Conservation (phyloP, 2,329 filamentous ascomycete genomes). For the Claviceps arundinis region DNA sequence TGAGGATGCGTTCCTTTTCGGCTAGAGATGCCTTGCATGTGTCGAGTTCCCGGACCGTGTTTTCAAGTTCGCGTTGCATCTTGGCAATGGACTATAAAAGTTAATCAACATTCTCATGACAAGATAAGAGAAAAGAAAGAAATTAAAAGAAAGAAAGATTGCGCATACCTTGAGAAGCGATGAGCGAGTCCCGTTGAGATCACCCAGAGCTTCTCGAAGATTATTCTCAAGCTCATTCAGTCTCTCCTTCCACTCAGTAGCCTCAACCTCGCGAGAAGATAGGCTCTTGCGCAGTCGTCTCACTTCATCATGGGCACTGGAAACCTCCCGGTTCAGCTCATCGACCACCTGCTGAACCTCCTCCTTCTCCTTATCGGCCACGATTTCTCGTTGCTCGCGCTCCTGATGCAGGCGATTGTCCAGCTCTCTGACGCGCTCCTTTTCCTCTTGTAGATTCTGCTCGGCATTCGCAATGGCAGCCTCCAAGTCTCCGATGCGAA, state of each 20-base stretch:
- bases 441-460: slow-evolving; percentile 69
- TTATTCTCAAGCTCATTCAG: slow-evolving; percentile 83
- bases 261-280: slow-evolving; percentile 74
- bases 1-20: slow-evolving; percentile 86
- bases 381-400: slow-evolving; percentile 71
- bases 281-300: slow-evolving; percentile 71
- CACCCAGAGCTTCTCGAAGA: slow-evolving; percentile 73
- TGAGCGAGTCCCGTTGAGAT: slow-evolving; percentile 73
- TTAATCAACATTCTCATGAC: not conserved
- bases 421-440: slow-evolving; percentile 59
- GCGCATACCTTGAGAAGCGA: slow-evolving; percentile 61
- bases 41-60: slow-evolving; percentile 71
- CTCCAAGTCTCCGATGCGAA: slow-evolving; percentile 90
- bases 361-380: slow-evolving; percentile 82
- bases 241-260: slow-evolving; percentile 80
- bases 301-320: slow-evolving; percentile 72
- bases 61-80: slow-evolving; percentile 76
- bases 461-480: slow-evolving; percentile 69
- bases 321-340: slow-evolving; percentile 77
- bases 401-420: slow-evolving; percentile 68
- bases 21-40: slow-evolving; percentile 60
- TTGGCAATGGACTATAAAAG: slow-evolving; percentile 59
- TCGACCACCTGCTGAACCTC: slow-evolving; percentile 90
- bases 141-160: too few species aligned
- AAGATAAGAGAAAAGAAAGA: not conserved